These are phyloP conservation scores for Chimonanthus salicifolius DNA, from an alignment of 164 flowering plant species.

Conservation along the genomic window DNA sequence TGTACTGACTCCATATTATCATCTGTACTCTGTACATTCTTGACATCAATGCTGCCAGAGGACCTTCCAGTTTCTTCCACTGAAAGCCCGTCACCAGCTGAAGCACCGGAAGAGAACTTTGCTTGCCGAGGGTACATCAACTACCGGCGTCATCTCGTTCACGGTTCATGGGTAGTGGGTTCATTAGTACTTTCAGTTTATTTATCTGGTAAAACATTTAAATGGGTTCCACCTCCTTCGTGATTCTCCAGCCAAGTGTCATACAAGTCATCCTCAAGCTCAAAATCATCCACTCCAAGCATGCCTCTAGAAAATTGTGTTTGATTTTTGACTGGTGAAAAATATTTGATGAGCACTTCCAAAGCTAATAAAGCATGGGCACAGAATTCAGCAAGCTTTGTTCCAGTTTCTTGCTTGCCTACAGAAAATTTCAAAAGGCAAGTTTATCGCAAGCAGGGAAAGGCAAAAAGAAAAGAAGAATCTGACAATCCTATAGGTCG, in stretches of 20 bases:
- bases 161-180: conserved; percentile 7
- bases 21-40: conserved; percentile 17
- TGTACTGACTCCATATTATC: conserved; percentile 20
- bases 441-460: no score
- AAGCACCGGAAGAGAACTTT: conserved; percentile 6
- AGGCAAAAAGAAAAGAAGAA: no score
- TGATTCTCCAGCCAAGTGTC: conserved; percentile 38
- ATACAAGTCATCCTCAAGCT: conserved; percentile 39
- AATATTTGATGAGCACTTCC: conserved; percentile 53
- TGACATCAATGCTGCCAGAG: conserved; percentile 3
- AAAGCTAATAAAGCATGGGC: conserved; percentile 60
- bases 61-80: conserved; percentile 10
- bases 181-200: conserved; percentile 14
- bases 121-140: conserved; percentile 9
- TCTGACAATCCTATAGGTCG: no score
- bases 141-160: neutral
- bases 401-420: conserved; percentile 70
- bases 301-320: conserved; percentile 17
- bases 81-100: conserved; percentile 4
- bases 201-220: conserved; percentile 7
- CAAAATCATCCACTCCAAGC: conserved; percentile 19
- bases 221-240: conserved; percentile 26
- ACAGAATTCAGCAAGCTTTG: conserved; percentile 67
- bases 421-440: conserved; percentile 14
- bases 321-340: conserved; percentile 20